Conservation (phyloP, 176 grass and related monocot genomes). For the Bromus sterilis region DNA sequence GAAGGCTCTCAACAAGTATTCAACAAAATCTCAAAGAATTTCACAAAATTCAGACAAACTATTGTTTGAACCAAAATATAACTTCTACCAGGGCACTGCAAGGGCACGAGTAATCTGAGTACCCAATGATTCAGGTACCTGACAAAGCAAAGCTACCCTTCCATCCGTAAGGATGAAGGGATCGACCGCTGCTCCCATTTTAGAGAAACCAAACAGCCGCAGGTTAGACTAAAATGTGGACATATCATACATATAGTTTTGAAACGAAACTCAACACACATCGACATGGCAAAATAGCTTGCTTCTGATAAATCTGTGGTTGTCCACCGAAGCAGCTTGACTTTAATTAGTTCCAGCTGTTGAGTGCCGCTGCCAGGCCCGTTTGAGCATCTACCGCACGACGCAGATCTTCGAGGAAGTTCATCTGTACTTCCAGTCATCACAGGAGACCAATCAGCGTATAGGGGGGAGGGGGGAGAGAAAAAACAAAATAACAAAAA, state of each 20-base stretch:
- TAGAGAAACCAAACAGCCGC: neutral
- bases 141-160: neutral
- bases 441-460: neutral
- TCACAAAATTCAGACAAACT: no score
- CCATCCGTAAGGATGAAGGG: neutral
- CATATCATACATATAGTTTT: neutral
- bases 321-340: neutral
- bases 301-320: neutral
- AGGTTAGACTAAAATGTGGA: constrained; percentile 17
- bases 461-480: neutral
- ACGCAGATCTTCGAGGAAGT: constrained; percentile 43
- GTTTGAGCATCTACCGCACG: constrained; percentile 26
- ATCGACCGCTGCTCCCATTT: neutral
- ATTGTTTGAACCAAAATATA: neutral
- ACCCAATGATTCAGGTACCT: neutral
- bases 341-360: constrained; percentile 15
- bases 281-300: neutral
- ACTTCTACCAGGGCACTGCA: neutral
- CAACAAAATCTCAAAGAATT: no score
- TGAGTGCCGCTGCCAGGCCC: neutral
- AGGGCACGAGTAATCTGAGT: neutral
- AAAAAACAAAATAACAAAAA: neutral
- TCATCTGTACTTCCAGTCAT: constrained; percentile 31
- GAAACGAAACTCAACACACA: neutral
- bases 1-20: no score